Base-by-base conservation (phyloP, 495 filamentous ascomycete genomes). In the Massariosphaeria phaeospora region DNA sequence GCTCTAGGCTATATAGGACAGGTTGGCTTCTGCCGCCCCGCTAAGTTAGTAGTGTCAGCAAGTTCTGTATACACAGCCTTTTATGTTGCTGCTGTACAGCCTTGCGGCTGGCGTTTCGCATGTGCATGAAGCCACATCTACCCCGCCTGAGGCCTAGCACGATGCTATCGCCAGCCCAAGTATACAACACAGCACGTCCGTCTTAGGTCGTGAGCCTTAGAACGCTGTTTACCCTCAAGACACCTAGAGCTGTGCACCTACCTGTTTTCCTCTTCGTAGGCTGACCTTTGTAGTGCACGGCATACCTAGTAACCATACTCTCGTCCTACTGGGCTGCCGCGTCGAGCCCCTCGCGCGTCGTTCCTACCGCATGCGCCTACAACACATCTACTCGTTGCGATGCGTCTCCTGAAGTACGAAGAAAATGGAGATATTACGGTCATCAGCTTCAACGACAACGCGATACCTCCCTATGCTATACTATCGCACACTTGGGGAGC, bases 361-460 rank as follows among this genome's bases (percentile, higher is more conserved):
- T 45, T 45, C 41, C 10, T 45, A 45, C 20, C 23, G 41, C 23
- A 45, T 45, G 41, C 41, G 41, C 41, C 20, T 45, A 25, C 41
- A 11, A 18, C 20, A 45, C 17, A 45, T 45, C 23, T 21, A 45
- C 20, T 23, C 41, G 7, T 6, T 8, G 21, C 23, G 23, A 45
- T 45, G 41, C 41, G 20, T 45, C 41, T 45, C 18, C 41, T 45
- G 12, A 45, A 45, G 41, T 23, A 45, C 41, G 18, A 25, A 18
- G 41, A 45, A 45, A 20, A 45, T 45, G 41, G 41, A 45, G 41
- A 45, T 11, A 11, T 45, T 21, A 45, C 41, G 10, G 26, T 45
- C 23, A 45, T 25, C 23, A 45, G 10, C 41, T 45, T 45, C 41
- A 21, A 45, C 41, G 41, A 45, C 26, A 45, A 47, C 34, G 34